Evolutionary conservation across 1,284 basidiomycete species (phyloP).

Genomic region (Serendipita sp.): DNA sequence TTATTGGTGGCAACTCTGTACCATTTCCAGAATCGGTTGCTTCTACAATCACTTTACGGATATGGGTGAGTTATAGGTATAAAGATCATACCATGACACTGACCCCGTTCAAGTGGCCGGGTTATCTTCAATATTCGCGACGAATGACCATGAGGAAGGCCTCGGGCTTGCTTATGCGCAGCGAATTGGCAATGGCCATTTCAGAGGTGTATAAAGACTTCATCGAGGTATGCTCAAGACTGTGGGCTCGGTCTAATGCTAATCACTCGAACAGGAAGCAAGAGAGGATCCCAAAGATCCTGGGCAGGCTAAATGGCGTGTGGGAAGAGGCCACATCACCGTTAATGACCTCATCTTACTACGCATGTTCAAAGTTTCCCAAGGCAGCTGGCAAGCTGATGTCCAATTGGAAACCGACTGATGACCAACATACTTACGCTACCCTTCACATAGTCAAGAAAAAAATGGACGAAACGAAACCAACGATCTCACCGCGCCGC

Average conservation of each 20-base stretch:
- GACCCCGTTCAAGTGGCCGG: not conserved
- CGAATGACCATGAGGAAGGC: conserved; percentile 6
- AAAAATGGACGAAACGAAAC: not conserved
- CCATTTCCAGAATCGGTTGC: not conserved
- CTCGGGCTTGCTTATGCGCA: not conserved
- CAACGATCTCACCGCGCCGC: not conserved
- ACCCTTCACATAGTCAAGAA: not conserved
- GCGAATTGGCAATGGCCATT: conserved; percentile 3
- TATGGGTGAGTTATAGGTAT: not conserved
- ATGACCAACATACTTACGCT: not conserved
- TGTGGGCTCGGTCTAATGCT: not conserved
- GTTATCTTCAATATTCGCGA: conserved; percentile 1
- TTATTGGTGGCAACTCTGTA: not conserved
- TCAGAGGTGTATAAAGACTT: conserved; percentile 5
- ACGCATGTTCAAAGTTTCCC: conserved; percentile 5
- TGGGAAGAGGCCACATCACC: conserved; percentile 3
- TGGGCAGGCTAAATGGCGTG: conserved; percentile 7
- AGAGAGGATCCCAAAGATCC: not conserved
- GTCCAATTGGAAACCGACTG: not conserved
- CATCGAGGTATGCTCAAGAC: not conserved
- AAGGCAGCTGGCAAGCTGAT: conserved; percentile 4
- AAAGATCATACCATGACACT: not conserved
- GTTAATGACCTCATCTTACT: conserved; percentile 1
- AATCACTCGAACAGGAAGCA: not conserved
- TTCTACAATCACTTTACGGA: conserved; percentile 1